Evolutionary conservation across 2,329 filamentous ascomycete species (phyloP).

Genomic region (Xylariaceae sp.): DNA sequence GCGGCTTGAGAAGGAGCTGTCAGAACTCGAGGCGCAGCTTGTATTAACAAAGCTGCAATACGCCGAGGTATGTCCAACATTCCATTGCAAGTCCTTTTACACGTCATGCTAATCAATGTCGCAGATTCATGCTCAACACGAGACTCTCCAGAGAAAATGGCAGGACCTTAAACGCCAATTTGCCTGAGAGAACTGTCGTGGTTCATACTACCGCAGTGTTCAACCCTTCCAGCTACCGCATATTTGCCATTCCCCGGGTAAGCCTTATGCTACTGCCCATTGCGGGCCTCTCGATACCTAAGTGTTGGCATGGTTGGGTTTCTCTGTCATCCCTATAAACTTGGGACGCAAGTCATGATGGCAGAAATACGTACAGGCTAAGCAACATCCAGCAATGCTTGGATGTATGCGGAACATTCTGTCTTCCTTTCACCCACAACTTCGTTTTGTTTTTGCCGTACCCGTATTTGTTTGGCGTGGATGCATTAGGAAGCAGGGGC

Average conservation of each 20-base stretch:
- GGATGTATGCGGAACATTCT: slow-evolving; percentile 12
- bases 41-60: slow-evolving; percentile 93
- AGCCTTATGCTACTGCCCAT: not conserved
- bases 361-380: slow-evolving; percentile 2
- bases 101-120: slow-evolving; percentile 5
- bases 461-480: slow-evolving; percentile 13
- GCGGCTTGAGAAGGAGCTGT: slow-evolving; percentile 79
- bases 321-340: not conserved
- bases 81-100: not conserved
- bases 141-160: slow-evolving; percentile 71
- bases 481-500: slow-evolving; percentile 14
- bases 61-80: slow-evolving; percentile 72
- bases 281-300: slow-evolving; percentile 3
- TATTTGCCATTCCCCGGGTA: not conserved
- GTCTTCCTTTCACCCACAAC: not conserved
- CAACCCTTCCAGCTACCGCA: not conserved
- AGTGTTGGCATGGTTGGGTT: not conserved
- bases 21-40: slow-evolving; percentile 85
- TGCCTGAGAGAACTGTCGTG: slow-evolving; percentile 30
- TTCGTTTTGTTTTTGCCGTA: slow-evolving; percentile 6
- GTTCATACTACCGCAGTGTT: not conserved
- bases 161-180: slow-evolving; percentile 63
- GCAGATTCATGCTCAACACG: slow-evolving; percentile 67
- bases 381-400: slow-evolving; percentile 9
- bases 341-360: slow-evolving; percentile 3